Evolutionary conservation across 805 yeast species (phyloP), one percentile per base, ranked within the genome.

Genomic region (Ogataea nitratoaversa): DNA sequence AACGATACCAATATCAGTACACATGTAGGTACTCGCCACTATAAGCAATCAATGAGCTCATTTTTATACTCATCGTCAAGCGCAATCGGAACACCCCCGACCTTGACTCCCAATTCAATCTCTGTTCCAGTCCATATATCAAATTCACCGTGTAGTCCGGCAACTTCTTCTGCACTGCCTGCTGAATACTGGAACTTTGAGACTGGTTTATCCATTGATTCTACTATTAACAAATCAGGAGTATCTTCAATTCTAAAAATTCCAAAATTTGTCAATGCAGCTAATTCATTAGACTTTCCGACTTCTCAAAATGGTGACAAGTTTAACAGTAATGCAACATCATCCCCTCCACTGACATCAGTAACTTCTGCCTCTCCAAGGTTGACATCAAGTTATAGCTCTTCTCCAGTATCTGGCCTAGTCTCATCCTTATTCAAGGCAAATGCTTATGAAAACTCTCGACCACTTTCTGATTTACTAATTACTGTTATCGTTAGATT

Each of bases 401-500:
- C 39, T 8, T 20, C 33, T 8, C 12, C 19, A 14, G 17, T 16
- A 30, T n/a, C n/a, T n/a, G n/a, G n/a, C n/a, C n/a, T n/a, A n/a
- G n/a, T n/a, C n/a, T n/a, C n/a, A n/a, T n/a, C n/a, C n/a, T n/a
- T n/a, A n/a, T n/a, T n/a, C n/a, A n/a, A n/a, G n/a, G n/a, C n/a
- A n/a, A n/a, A n/a, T n/a, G n/a, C n/a, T n/a, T n/a, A n/a, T n/a
- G n/a, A n/a, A n/a, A n/a, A n/a, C n/a, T 22, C 25, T 11, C 25
- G 33, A 23, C 48, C 44, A 30, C 46, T 33, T 11, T 38, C 46
- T 57, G 67, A 49, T 32, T 50, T 54, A 12, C 37, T 52, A 19
- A 42, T 49, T 30, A 63, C 67, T 3, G 76, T 75, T 3, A 51
- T 64, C 5, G 61, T 84, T 19, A 70, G 67, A 42, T 84, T 76